phyloP scores from a whole-genome alignment of 1,284 basidiomycete genomes.

The Ustanciosporium gigantosporum region DNA sequence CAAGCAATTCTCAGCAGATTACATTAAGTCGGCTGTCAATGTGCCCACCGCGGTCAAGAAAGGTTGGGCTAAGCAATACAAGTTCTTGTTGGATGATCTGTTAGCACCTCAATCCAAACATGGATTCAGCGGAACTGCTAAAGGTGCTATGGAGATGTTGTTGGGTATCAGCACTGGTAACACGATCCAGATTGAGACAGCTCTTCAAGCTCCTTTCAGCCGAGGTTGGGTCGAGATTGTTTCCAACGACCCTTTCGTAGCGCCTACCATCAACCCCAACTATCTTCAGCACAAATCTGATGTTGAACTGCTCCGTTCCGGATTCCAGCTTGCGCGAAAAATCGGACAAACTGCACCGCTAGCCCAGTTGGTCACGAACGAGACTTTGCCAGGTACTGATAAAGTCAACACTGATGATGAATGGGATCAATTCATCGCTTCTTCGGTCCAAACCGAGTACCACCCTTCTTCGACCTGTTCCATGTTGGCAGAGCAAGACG shows the following conservation, averaged over 20 bases:
- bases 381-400: slow-evolving; percentile 21
- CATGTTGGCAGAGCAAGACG: slow-evolving; percentile 69
- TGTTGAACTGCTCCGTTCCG: slow-evolving; percentile 41
- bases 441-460: slow-evolving; percentile 39
- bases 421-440: slow-evolving; percentile 41
- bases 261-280: slow-evolving; percentile 48
- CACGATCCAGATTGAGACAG: slow-evolving; percentile 36
- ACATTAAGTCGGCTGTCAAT: slow-evolving; percentile 35
- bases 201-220: slow-evolving; percentile 54
- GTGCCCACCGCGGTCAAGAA: slow-evolving; percentile 22
- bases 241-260: slow-evolving; percentile 33
- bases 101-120: slow-evolving; percentile 14
- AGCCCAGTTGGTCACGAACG: slow-evolving; percentile 8
- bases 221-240: slow-evolving; percentile 48
- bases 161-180: slow-evolving; percentile 38
- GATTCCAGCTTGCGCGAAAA: slow-evolving; percentile 45
- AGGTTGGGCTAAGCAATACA: slow-evolving; percentile 43
- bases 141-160: slow-evolving; percentile 48
- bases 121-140: slow-evolving; percentile 21
- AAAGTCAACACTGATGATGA: slow-evolving; percentile 24
- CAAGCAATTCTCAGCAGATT: slow-evolving; percentile 14
- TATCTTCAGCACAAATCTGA: slow-evolving; percentile 45
- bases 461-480: slow-evolving; percentile 68
- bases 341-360: slow-evolving; percentile 35
- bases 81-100: slow-evolving; percentile 26